Percentiles rank a stretch among this genome's conserved stretches.
Conservation (phyloP, 306 rosid genomes). For the Ammopiptanthus mongolicus region DNA sequence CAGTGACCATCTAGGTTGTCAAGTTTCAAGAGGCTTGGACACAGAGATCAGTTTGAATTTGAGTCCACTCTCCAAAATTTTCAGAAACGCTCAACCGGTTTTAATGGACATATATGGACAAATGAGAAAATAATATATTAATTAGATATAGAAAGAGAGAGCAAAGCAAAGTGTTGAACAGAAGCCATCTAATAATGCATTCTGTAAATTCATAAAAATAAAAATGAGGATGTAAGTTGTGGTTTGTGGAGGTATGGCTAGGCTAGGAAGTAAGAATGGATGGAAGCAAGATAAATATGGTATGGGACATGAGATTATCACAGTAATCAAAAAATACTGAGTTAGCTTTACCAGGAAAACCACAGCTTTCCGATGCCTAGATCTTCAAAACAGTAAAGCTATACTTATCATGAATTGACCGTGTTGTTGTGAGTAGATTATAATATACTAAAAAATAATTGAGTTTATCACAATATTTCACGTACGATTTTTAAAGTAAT, state of each 20-base stretch:
- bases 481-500: too few species aligned
- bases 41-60: neutral
- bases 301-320: constrained; percentile 23
- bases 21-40: neutral
- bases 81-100: neutral
- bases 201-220: neutral
- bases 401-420: neutral
- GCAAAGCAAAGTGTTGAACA: neutral
- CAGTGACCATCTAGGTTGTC: too few species aligned
- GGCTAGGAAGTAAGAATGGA: neutral
- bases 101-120: neutral
- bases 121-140: neutral
- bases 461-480: too few species aligned
- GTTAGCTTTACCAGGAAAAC: constrained; percentile 32
- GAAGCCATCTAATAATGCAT: neutral
- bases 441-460: too few species aligned
- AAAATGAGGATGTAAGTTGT: neutral
- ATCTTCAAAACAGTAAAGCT: constrained; percentile 35
- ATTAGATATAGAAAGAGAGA: neutral
- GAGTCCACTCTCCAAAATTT: neutral
- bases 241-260: neutral
- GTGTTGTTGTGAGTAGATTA: neutral
- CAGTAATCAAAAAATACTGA: constrained; percentile 39
- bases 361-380: constrained; percentile 31
- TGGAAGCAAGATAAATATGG: neutral